Conservation (phyloP, 108 stramenopile species). For the Bacterosira constricta region DNA sequence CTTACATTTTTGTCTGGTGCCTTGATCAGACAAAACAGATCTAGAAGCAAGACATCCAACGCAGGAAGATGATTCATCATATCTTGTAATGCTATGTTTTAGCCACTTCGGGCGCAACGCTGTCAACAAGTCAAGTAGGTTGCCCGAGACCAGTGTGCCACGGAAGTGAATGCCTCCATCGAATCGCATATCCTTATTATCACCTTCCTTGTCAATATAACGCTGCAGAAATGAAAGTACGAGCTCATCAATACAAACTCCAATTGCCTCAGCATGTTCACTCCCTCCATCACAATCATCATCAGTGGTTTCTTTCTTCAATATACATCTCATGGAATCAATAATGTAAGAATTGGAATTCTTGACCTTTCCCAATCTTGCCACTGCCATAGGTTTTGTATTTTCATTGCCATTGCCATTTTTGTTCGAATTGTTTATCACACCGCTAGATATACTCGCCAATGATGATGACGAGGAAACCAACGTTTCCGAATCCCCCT, state of each 20-base stretch:
- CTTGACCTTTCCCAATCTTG: constrained; percentile 49
- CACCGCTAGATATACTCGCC: background rate
- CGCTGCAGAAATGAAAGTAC: constrained; percentile 48
- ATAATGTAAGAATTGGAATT: constrained; percentile 45
- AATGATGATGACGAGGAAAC: constrained; percentile 2
- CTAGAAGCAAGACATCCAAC: too few species aligned
- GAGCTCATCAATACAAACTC: constrained; percentile 76
- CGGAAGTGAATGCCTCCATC: constrained; percentile 80
- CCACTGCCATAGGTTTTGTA: constrained; percentile 74
- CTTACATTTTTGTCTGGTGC: too few species aligned
- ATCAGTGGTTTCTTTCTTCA: constrained; percentile 81
- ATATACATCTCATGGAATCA: constrained; percentile 72
- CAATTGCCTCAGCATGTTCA: constrained; percentile 80
- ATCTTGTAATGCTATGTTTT: too few species aligned
- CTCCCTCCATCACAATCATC: constrained; percentile 83
- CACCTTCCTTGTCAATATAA: constrained; percentile 33
- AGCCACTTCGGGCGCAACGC: too few species aligned
- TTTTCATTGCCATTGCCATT: constrained; percentile 10
- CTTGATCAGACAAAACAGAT: too few species aligned
- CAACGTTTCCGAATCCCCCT: constrained; percentile 31
- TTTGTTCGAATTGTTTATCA: background rate
- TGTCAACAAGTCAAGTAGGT: constrained; percentile 65
- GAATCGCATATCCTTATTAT: constrained; percentile 36
- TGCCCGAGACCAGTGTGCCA: constrained; percentile 68
- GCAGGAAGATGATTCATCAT: too few species aligned